phyloP scores from a whole-genome alignment of 2,329 filamentous ascomycete species.

The Didymella pomorum region DNA sequence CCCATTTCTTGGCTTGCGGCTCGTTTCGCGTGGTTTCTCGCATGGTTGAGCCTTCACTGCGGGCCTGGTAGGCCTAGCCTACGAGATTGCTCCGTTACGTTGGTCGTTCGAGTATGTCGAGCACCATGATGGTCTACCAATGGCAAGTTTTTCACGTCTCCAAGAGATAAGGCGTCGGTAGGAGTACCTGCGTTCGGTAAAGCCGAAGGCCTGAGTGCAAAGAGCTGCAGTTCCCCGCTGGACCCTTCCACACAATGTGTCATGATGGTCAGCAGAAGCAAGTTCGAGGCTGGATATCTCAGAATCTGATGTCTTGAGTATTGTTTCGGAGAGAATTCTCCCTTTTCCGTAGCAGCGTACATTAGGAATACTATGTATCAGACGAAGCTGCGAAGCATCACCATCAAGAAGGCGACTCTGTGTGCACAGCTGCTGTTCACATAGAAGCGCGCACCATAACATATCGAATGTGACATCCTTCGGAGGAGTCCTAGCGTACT shows the following conservation, averaged over 20 bases:
- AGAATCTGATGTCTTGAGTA: background rate
- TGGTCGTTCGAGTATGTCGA: conserved; percentile 17
- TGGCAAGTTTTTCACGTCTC: conserved; percentile 29
- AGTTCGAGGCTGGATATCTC: background rate
- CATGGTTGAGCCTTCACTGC: conserved; percentile 23
- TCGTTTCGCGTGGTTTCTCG: conserved; percentile 16
- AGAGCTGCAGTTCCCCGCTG: conserved; percentile 3
- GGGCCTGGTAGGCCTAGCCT: conserved; percentile 17
- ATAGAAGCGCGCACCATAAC: background rate
- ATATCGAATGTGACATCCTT: background rate
- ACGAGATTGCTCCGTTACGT: conserved; percentile 20
- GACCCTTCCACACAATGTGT: conserved; percentile 22
- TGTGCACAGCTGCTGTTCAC: background rate
- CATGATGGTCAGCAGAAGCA: conserved; percentile 10
- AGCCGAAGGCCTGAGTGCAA: conserved; percentile 9
- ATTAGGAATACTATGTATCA: background rate
- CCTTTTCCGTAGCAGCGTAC: background rate
- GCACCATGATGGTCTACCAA: conserved; percentile 44
- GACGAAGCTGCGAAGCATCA: background rate
- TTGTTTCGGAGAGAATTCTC: background rate
- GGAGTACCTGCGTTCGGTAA: conserved; percentile 25
- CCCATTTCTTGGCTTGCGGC: conserved; percentile 30
- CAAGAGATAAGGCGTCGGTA: conserved; percentile 24
- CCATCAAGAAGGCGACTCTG: background rate
- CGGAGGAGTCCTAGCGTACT: conserved; percentile 2